Base-by-base conservation (phyloP, 148 eudicot genomes). In the Oxyria digyna region DNA sequence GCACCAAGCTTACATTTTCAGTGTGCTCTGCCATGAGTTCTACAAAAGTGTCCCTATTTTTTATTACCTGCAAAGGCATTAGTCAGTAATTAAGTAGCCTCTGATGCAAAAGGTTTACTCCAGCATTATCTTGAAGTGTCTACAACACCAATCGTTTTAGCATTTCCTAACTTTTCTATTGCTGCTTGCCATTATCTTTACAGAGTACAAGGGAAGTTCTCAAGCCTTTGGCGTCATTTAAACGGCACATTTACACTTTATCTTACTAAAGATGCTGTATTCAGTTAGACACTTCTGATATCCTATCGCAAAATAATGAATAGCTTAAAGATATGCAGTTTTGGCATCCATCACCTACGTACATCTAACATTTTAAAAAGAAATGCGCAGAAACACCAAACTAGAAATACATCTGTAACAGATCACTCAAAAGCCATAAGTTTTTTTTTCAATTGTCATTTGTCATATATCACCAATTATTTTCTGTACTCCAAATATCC, bases 11-110 rank as follows among this genome's bases (percentile, higher is more conserved):
- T 75, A 95, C 99, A 74, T 91, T 85, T 76, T 78, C 99, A 59
- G 97, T 91, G 82, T 91, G 96, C 78, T 84, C 84, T 24, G 97
- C 89, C 70, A 95, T 40, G 72, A 95, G 88, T 18, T 74, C 38
- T 8, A 82, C 91, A 57, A 87, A 82, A 32, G 71, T 83, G 69
- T 85, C 88, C 80, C 87, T 81, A 77, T 88, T 84, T 71, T 73
- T 69, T 15, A 88, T 78, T n/a, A 83, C 87, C 99, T 95, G 84
- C 67, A 78, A 81, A 78, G 23, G 54, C 40, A 70, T 68, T 20
- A 21, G 65, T 27, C 23, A n/a, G n/a, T n/a, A n/a, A n/a, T 4
- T 24, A 52, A 59, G 27, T 59, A 59, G 35, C 37, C n/a, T 59
- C 37, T 59, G 38, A 59, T 59, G 62, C 62, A 8, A 26, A 24